A percentile compares a stretch with the other conserved stretches of the same genome.
phyloP scores from a whole-genome alignment of 2,329 filamentous ascomycete species.

The Sporothrix brasiliensis region DNA sequence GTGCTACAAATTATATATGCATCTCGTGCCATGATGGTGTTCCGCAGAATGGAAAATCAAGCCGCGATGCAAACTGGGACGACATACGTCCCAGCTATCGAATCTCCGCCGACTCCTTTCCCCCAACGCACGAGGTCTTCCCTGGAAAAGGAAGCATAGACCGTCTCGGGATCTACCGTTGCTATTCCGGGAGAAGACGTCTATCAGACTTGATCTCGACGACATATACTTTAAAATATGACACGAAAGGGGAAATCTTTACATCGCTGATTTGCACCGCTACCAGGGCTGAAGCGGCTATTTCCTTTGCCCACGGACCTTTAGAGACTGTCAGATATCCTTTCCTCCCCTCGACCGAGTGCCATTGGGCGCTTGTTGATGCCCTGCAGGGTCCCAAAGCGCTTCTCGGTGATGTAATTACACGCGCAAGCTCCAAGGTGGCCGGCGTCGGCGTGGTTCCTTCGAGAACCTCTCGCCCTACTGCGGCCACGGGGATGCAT shows the following conservation, averaged over 20 bases:
- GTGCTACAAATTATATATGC: too few relatives aligned
- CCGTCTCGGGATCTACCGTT: neutral
- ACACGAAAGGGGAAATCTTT: neutral
- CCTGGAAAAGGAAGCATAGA: neutral
- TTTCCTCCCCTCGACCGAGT: neutral
- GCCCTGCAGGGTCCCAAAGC: slow-evolving; percentile 47
- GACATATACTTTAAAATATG: neutral
- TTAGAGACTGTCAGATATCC: neutral
- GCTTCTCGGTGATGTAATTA: slow-evolving; percentile 58
- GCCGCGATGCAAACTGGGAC: neutral
- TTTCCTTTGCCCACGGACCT: neutral
- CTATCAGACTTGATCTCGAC: neutral
- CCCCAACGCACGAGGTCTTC: neutral
- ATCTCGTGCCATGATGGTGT: too few relatives aligned
- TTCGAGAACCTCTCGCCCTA: slow-evolving; percentile 64
- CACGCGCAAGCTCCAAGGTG: slow-evolving; percentile 54
- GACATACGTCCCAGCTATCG: neutral
- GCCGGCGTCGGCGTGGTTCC: slow-evolving; percentile 59
- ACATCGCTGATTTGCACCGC: neutral
- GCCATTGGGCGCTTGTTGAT: slow-evolving; percentile 40
- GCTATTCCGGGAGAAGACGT: neutral
- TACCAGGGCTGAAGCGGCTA: neutral
- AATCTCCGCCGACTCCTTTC: neutral
- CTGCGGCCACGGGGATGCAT: slow-evolving; percentile 59
- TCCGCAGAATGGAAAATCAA: neutral